Evolutionary conservation across 176 grass and related monocot genomes (phyloP), one percentile per base, ranked within the genome.

Genomic region (Carex myosuroides): DNA sequence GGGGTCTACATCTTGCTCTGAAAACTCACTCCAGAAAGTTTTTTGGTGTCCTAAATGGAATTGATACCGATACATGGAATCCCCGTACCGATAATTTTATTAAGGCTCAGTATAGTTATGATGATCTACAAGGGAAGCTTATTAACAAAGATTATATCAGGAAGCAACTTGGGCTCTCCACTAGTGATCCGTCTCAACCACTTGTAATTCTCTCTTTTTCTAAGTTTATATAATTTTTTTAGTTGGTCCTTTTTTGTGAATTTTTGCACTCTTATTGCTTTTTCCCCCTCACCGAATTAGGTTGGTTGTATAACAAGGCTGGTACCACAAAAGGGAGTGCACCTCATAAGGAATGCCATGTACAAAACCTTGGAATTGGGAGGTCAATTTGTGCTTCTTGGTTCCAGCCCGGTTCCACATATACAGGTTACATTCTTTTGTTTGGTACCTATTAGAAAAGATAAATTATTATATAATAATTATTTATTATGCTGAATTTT

Each of bases 311-410:
- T 98, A 90, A 93, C 95, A 83, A 91, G 92, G 54, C 81, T 98
- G 42, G 95, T 98, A 68, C 92, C 95, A 58, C 95, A 98, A 81
- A 98, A 98, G 88, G 95, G 95, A 73, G 95, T 98, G 68, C 92
- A 98, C 90, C 92, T 98, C 52, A 95, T 98, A 66, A 91, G 95
- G 60, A 93, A 98, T 88, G 92, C 92, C 61, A 90, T 98, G 56
- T 98, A 98, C 81, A 91, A 85, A 89, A 92, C 92, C 79, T 86
- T 92, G 46, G 92, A 95, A 83, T 85, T 98, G 65, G 92, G 92
- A 44, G 95, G 95, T 79, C 95, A 98, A 82, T 98, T 98, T 89
- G 85, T 98, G 84, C 95, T 98, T 83, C 85, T 98, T 64, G 95
- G 95, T 89, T 95, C 92, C 79, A 98, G 92, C 89, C 95, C 95